Evolutionary conservation across 2,329 filamentous ascomycete species (phyloP).

Genomic region (Microthyrium microscopicum): DNA sequence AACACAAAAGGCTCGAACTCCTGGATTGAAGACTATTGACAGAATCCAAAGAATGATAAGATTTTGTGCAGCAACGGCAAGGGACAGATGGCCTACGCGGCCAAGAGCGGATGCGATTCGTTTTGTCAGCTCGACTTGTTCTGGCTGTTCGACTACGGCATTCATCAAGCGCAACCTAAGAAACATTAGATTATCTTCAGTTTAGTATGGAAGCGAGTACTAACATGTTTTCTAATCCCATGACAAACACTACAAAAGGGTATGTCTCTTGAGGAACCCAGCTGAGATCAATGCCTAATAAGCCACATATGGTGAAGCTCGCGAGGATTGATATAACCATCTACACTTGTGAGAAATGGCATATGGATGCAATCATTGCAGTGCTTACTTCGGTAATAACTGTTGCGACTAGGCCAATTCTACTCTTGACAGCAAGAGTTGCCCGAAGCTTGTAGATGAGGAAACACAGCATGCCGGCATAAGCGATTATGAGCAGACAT

Average conservation of each 20-base stretch:
- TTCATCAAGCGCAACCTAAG: constrained; percentile 56
- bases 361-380: neutral
- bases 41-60: constrained; percentile 47
- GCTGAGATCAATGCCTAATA: constrained; percentile 59
- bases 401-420: constrained; percentile 53
- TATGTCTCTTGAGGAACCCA: constrained; percentile 59
- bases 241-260: constrained; percentile 57
- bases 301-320: constrained; percentile 63
- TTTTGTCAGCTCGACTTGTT: constrained; percentile 49
- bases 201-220: constrained; percentile 8
- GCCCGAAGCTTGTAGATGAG: constrained; percentile 51
- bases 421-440: constrained; percentile 62
- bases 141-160: constrained; percentile 54
- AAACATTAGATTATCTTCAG: constrained; percentile 1
- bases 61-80: constrained; percentile 53
- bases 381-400: constrained; percentile 43
- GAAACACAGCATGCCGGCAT: too few relatives aligned
- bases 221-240: constrained; percentile 59
- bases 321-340: constrained; percentile 57
- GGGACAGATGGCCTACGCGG: constrained; percentile 51
- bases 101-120: constrained; percentile 61
- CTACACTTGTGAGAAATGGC: constrained; percentile 11
- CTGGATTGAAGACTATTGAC: constrained; percentile 50
- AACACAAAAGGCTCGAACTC: constrained; percentile 57
- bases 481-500: constrained; percentile 46